Evolutionary conservation across 768 basidiomycete species (phyloP), one percentile per base, ranked within the genome.

Genomic region (Termitomyces sp.): DNA sequence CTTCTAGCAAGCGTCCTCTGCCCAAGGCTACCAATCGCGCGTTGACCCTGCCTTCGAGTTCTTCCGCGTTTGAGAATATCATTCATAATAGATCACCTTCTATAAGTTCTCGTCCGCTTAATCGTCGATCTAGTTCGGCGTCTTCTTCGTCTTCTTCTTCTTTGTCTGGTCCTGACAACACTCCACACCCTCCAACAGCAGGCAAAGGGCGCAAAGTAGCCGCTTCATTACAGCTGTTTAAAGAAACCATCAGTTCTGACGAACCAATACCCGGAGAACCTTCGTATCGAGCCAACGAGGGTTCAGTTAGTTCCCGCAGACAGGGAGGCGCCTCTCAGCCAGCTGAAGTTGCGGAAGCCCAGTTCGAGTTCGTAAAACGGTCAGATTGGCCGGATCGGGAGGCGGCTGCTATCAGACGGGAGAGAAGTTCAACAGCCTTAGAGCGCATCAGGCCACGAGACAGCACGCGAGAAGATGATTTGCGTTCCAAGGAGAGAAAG

Each of bases 321-420:
- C 62, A 69, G 27, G 69, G 71, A 31, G 68, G 75, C 8, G 72
- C 74, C 29, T 71, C 75, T 32, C 75, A 81, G 38, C 73, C 74
- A 32, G 74, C 77, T 29, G 80, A 83, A 58, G 84, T 89, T 43
- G 80, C 82, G 25, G 82, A 87, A 59, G 80, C 88, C 17, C 81
- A 85, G 65, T 91, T 84, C 66, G 83, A 91, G 74, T 91, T 90
- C 63, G 88, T 92, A 46, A 91, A 90, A 67, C 82, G 90, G 42
- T 85, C 91, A 16, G 90, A 89, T 62, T 92, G 91, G 91, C 89
- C 87, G 1, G 89, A 90, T 68, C 82, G 87, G 40, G 90, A 90
- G 72, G 75, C 82, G 5, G 87, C 84, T 54, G 87, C 85, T 19
- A 74, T 85, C 48, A 77, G 89, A 56, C 76, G 89, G 57, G 86